Conservation (phyloP, 805 yeast genomes). For the Candida taoyuanica region DNA sequence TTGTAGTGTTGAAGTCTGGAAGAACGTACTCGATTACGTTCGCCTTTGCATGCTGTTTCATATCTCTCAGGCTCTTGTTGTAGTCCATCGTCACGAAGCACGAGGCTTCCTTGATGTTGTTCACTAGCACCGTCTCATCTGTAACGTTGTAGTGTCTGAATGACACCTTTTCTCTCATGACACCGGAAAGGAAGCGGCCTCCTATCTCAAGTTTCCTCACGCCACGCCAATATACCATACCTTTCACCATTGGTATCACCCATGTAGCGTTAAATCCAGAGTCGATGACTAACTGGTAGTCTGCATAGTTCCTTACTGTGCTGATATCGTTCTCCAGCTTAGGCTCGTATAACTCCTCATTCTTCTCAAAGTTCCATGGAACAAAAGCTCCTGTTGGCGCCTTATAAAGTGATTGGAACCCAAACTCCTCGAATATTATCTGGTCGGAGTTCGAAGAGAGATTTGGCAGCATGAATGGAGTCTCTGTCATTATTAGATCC, state of each 20-base stretch:
- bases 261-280: constrained; percentile 86
- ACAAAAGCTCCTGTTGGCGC: constrained; percentile 56
- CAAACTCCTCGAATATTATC: constrained; percentile 90
- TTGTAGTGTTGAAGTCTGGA: constrained; percentile 82
- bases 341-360: constrained; percentile 28
- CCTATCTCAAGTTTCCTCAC: constrained; percentile 79
- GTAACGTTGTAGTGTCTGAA: constrained; percentile 90
- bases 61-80: constrained; percentile 38
- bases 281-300: constrained; percentile 79
- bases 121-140: constrained; percentile 82
- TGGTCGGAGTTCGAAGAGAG: constrained; percentile 84
- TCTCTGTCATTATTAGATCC: constrained; percentile 69
- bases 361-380: constrained; percentile 49
- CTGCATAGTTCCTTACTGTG: constrained; percentile 33
- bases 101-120: constrained; percentile 77
- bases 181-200: constrained; percentile 80
- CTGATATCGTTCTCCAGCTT: constrained; percentile 17
- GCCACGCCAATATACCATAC: constrained; percentile 71
- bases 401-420: constrained; percentile 65
- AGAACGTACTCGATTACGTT: constrained; percentile 65
- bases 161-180: constrained; percentile 77
- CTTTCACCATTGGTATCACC: constrained; percentile 79
- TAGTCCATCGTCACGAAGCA: constrained; percentile 66
- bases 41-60: constrained; percentile 26
- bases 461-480: constrained; percentile 77